A percentile compares a stretch with the other conserved stretches of the same genome.
phyloP scores from a whole-genome alignment of 352 stramenopile genomes.

The Phytophthora podocarpi region DNA sequence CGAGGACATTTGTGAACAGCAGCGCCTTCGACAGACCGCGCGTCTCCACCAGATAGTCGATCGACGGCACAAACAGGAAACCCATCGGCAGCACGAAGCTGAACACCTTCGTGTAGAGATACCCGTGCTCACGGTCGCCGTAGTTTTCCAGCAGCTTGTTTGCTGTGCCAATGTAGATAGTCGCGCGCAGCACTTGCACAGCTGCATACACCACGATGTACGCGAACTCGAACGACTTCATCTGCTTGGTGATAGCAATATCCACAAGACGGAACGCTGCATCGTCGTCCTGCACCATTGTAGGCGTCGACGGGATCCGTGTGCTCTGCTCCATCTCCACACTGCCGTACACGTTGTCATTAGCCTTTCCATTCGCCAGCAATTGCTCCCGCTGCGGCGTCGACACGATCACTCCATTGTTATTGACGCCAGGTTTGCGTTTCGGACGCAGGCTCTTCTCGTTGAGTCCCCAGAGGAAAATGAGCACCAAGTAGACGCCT shows the following conservation, averaged over 20 bases:
- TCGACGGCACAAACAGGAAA: constrained; percentile 85
- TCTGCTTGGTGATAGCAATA: constrained; percentile 60
- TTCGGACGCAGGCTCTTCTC: constrained; percentile 52
- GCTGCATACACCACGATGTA: constrained; percentile 77
- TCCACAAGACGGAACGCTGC: constrained; percentile 55
- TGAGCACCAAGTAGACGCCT: constrained; percentile 60
- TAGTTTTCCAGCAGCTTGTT: constrained; percentile 89
- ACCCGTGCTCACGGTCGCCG: constrained; percentile 62
- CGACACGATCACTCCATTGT: constrained; percentile 9
- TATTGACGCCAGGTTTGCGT: constrained; percentile 16
- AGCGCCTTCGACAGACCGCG: constrained; percentile 70
- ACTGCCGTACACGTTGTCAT: constrained; percentile 32
- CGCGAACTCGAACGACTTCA: constrained; percentile 80
- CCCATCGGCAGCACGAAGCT: constrained; percentile 84
- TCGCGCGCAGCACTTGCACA: constrained; percentile 79
- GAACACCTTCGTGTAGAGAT: constrained; percentile 88
- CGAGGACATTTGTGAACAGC: constrained; percentile 73
- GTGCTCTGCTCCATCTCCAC: constrained; percentile 23
- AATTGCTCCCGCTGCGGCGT: constrained; percentile 35
- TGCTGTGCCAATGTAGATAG: constrained; percentile 85
- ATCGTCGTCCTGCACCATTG: constrained; percentile 19
- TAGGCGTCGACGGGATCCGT: constrained; percentile 10
- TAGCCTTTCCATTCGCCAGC: constrained; percentile 28
- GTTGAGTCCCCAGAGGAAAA: constrained; percentile 82
- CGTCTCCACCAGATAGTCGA: constrained; percentile 84